A percentile compares a stretch with the other conserved stretches of the same genome.
Conservation (phyloP, 2,329 filamentous ascomycete species). For the Amphichorda felina region DNA sequence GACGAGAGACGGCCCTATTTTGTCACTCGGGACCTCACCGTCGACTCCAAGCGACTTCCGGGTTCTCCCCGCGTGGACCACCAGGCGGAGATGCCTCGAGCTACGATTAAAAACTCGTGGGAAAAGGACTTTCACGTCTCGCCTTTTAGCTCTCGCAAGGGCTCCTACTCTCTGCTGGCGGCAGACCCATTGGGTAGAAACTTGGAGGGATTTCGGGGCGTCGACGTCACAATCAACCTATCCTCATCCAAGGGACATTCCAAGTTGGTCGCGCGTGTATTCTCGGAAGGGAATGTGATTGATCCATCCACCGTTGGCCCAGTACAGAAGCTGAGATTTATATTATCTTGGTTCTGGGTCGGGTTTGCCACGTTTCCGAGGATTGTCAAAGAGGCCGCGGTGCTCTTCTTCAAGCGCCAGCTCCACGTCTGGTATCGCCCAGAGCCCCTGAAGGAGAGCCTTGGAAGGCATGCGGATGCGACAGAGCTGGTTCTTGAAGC, state of each 20-base stretch:
- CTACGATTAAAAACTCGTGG: conserved; percentile 38
- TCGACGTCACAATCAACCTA: conserved; percentile 51
- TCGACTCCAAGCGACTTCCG: conserved; percentile 7
- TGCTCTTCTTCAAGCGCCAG: conserved; percentile 41
- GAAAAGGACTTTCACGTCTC: conserved; percentile 67
- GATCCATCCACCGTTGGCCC: conserved; percentile 35
- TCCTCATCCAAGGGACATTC: conserved; percentile 45
- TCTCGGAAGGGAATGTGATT: conserved; percentile 35
- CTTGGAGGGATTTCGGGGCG: conserved; percentile 23
- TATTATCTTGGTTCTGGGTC: conserved; percentile 54
- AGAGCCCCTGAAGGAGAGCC: conserved; percentile 44
- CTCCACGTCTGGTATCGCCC: conserved; percentile 55
- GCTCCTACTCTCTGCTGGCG: conserved; percentile 37
- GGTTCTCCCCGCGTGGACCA: neutral
- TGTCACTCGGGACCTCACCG: conserved; percentile 12
- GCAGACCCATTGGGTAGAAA: conserved; percentile 29
- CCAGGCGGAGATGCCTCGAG: conserved; percentile 1
- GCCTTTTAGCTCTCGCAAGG: conserved; percentile 56
- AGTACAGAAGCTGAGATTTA: conserved; percentile 30
- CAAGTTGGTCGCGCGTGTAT: conserved; percentile 50
- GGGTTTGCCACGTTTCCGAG: conserved; percentile 54
- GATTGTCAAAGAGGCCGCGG: conserved; percentile 48
- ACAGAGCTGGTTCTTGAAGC: conserved; percentile 35
- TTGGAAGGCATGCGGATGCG: conserved; percentile 38
- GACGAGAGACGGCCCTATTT: conserved; percentile 45